Percentiles rank a stretch among this genome's conserved stretches.
phyloP scores from a whole-genome alignment of 495 filamentous ascomycete genomes.

The Chaetomium fimeti region DNA sequence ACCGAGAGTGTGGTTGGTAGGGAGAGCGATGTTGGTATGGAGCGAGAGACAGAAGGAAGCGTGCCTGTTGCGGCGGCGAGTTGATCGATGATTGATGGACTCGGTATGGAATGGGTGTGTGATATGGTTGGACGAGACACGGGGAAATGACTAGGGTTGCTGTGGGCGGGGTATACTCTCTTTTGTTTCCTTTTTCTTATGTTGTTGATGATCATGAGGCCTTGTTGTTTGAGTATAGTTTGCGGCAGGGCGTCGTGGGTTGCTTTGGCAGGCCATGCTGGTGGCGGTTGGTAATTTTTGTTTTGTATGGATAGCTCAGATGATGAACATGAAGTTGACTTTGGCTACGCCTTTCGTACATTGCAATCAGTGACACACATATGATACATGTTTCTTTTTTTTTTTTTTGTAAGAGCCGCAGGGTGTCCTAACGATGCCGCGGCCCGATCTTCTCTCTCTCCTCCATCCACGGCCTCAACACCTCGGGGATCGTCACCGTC shows the following conservation, averaged over 20 bases:
- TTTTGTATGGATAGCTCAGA: conserved; percentile 12
- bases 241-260: conserved; percentile 2
- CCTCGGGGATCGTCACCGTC: conserved; percentile 70
- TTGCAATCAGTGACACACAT: not conserved
- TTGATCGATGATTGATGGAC: conserved; percentile 3
- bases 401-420: not conserved
- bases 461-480: conserved; percentile 78
- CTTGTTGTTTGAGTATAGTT: conserved; percentile 13
- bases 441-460: conserved; percentile 63
- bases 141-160: not conserved
- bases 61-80: conserved; percentile 15
- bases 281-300: conserved; percentile 2
- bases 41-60: conserved; percentile 4
- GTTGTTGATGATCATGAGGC: conserved; percentile 16
- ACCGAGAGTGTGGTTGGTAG: conserved; percentile 35
- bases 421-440: conserved; percentile 27
- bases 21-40: conserved; percentile 24
- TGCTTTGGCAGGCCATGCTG: not conserved
- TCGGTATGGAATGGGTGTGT: not conserved
- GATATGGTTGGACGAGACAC: not conserved
- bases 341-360: conserved; percentile 3
- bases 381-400: not conserved
- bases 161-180: conserved; percentile 10
- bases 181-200: conserved; percentile 20
- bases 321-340: conserved; percentile 15